Conservation (phyloP, 2,329 filamentous ascomycete species). For the Aciculosporium take region DNA sequence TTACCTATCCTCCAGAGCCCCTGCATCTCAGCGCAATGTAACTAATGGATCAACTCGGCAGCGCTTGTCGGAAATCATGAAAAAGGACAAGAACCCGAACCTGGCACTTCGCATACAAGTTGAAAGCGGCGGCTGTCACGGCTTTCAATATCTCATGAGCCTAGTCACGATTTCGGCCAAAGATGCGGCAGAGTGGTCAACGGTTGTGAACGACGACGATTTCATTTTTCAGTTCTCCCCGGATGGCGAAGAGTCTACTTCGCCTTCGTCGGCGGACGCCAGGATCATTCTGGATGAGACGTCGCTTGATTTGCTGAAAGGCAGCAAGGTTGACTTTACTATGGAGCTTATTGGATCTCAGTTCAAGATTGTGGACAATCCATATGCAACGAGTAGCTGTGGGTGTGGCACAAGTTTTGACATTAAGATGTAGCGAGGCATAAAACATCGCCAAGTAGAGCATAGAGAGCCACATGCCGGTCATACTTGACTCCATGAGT, state of each 20-base stretch:
- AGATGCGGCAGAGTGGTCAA: conserved; percentile 19
- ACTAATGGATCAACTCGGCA: conserved; percentile 13
- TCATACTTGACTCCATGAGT: too few species aligned
- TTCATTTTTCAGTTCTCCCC: conserved; percentile 64
- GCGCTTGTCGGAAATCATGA: conserved; percentile 67
- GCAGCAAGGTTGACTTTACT: conserved; percentile 91
- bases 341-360: conserved; percentile 81
- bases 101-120: conserved; percentile 85
- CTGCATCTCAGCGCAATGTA: neutral
- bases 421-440: conserved; percentile 47
- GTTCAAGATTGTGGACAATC: conserved; percentile 94
- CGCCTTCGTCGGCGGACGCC: conserved; percentile 28
- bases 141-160: conserved; percentile 94
- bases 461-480: too few species aligned
- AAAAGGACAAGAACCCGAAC: conserved; percentile 56
- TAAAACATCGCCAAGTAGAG: too few species aligned
- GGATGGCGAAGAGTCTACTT: conserved; percentile 25
- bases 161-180: conserved; percentile 48
- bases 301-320: conserved; percentile 76
- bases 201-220: conserved; percentile 55
- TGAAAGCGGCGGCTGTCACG: conserved; percentile 88
- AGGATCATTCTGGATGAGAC: conserved; percentile 81
- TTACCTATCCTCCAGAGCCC: neutral
- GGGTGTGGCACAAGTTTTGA: conserved; percentile 97
- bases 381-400: conserved; percentile 81